A percentile compares a stretch with the other conserved stretches of the same genome.
Evolutionary conservation across 768 basidiomycete genomes (phyloP).

Genomic region (Nidularia pulvinata): DNA sequence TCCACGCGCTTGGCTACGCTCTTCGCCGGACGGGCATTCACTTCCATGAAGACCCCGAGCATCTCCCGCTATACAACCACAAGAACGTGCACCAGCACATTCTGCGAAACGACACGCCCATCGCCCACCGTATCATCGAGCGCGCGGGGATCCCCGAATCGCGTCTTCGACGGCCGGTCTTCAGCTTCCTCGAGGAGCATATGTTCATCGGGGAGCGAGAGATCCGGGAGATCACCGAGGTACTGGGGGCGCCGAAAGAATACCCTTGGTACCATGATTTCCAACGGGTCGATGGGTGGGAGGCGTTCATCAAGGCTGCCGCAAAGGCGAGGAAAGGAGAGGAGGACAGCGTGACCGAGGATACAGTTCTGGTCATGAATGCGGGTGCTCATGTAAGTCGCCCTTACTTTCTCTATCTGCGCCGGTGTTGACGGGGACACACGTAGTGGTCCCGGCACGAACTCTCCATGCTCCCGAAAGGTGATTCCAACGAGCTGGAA

Average conservation of each 20-base stretch:
- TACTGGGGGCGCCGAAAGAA: conserved; percentile 15
- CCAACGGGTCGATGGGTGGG: conserved; percentile 22
- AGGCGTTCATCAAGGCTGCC: conserved; percentile 16
- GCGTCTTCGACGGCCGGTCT: conserved; percentile 19
- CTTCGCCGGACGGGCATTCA: conserved; percentile 17
- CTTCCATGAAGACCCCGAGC: conserved; percentile 15
- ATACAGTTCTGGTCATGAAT: conserved; percentile 24
- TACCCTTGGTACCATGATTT: conserved; percentile 21
- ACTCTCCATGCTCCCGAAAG: conserved; percentile 20
- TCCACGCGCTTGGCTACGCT: conserved; percentile 17
- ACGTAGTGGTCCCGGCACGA: conserved; percentile 26
- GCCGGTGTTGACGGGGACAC: too few species aligned
- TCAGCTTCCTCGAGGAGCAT: conserved; percentile 25
- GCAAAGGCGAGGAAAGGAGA: conserved; percentile 14
- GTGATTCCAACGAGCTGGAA: conserved; percentile 16
- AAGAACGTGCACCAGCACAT: conserved; percentile 20
- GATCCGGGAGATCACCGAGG: conserved; percentile 19
- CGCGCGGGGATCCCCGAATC: conserved; percentile 22
- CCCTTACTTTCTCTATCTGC: not conserved
- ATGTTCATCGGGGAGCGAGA: conserved; percentile 21
- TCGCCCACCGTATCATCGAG: conserved; percentile 14
- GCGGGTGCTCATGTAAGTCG: conserved; percentile 20
- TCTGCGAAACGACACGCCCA: conserved; percentile 16
- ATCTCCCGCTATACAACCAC: conserved; percentile 15
- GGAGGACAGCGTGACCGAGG: conserved; percentile 17